Evolutionary conservation across 2,329 filamentous ascomycete genomes (phyloP).

Genomic region (Colletotrichum incanum): DNA sequence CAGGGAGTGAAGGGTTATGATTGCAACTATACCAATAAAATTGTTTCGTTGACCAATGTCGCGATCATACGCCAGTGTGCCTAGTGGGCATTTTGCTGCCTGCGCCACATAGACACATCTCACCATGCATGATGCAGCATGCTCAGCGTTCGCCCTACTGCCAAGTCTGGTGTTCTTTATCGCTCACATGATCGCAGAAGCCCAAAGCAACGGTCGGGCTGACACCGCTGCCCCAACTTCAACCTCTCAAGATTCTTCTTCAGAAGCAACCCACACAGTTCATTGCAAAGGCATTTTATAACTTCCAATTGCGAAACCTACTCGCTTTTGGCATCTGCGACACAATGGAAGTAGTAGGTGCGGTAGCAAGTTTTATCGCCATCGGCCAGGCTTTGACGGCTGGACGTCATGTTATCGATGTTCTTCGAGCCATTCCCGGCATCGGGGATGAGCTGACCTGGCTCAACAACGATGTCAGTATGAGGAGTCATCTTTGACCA

Average conservation of each 20-base stretch:
- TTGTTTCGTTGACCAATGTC: neutral
- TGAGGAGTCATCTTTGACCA: fast-evolving
- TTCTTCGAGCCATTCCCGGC: conserved; percentile 19
- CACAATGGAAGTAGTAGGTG: conserved; percentile 34
- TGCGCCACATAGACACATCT: neutral
- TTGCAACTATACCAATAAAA: neutral
- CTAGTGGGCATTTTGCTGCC: neutral
- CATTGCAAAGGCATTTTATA: neutral
- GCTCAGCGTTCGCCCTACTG: neutral
- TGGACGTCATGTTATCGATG: neutral
- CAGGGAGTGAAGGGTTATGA: conserved; percentile 63
- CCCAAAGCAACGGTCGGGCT: neutral
- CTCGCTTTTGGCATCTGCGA: neutral
- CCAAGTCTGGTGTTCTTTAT: neutral
- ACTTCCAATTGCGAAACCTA: no score
- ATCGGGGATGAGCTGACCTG: conserved; percentile 10
- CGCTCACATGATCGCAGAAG: neutral
- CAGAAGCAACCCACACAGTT: neutral
- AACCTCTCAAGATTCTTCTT: neutral
- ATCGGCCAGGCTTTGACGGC: conserved; percentile 32
- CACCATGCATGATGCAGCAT: neutral
- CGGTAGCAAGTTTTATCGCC: conserved; percentile 37
- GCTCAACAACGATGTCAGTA: conserved; percentile 20
- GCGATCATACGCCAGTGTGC: neutral
- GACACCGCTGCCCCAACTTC: neutral